Conservation (phyloP, 805 yeast genomes). For the Saccharomyces eubayanus region DNA sequence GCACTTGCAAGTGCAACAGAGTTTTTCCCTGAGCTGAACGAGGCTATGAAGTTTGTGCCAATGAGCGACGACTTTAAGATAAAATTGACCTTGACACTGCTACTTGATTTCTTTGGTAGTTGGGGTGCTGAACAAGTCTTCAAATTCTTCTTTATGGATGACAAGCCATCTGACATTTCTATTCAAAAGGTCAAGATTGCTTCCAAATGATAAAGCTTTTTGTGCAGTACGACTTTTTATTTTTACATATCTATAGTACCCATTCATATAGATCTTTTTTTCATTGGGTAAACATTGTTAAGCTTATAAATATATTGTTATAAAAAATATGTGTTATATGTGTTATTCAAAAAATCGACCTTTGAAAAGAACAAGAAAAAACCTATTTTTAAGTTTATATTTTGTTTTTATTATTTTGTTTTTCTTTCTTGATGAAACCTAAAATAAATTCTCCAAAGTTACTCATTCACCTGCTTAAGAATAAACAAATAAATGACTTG, state of each 20-base stretch:
- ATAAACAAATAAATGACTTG: not conserved
- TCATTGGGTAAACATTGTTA: not conserved
- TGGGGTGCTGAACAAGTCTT: slow-evolving; percentile 73
- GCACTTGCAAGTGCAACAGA: slow-evolving; percentile 92
- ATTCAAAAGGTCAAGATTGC: slow-evolving; percentile 14
- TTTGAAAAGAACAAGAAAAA: not conserved
- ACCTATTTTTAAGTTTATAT: not conserved
- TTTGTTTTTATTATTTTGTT: not conserved
- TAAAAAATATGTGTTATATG: not conserved
- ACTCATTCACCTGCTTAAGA: not conserved
- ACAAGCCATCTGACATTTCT: slow-evolving; percentile 88
- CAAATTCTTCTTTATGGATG: slow-evolving; percentile 82
- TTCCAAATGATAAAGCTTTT: slow-evolving; percentile 6
- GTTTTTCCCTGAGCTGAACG: slow-evolving; percentile 87
- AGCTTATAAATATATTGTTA: not conserved
- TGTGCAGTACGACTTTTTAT: not conserved
- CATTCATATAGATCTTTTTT: not conserved
- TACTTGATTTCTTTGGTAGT: slow-evolving; percentile 67
- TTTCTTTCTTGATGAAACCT: too few species aligned
- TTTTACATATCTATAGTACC: not conserved
- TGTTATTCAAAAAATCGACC: not conserved
- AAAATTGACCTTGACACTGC: slow-evolving; percentile 64
- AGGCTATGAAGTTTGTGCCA: slow-evolving; percentile 84
- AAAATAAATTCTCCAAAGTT: not conserved
- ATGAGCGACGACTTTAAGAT: slow-evolving; percentile 68